Percentiles rank a stretch among this genome's conserved stretches.
These are phyloP conservation scores for Pyrenochaeta sp. DNA, from an alignment of 2,329 filamentous ascomycete species.

Conservation along the genomic window DNA sequence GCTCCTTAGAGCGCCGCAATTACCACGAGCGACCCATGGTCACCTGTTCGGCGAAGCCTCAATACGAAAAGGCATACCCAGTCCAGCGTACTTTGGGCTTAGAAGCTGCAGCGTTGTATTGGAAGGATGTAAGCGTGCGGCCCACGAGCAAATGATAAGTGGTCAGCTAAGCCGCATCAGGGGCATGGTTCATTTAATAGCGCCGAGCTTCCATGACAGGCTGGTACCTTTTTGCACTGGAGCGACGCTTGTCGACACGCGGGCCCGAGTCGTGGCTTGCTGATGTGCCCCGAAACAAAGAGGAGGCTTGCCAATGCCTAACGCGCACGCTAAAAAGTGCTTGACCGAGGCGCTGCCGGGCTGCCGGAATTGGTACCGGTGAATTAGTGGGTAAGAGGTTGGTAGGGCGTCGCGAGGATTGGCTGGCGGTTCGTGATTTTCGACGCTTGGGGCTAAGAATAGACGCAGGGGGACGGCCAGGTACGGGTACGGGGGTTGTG, in stretches of 20 bases:
- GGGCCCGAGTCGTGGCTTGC: background rate
- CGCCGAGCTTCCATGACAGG: slow-evolving; percentile 12
- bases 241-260: background rate
- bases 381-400: background rate
- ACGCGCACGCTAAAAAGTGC: background rate
- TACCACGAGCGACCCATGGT: slow-evolving; percentile 15
- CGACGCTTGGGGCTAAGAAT: background rate
- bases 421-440: background rate
- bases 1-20: background rate
- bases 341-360: background rate
- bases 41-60: slow-evolving; percentile 11
- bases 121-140: slow-evolving; percentile 15
- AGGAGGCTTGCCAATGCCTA: background rate
- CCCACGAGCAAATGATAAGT: slow-evolving; percentile 15
- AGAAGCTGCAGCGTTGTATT: slow-evolving; percentile 28
- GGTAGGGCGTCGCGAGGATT: background rate
- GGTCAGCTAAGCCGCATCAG: slow-evolving; percentile 12
- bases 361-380: background rate
- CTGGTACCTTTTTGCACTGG: background rate
- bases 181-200: slow-evolving; percentile 8
- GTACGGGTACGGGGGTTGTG: background rate
- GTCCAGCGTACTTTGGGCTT: slow-evolving; percentile 14
- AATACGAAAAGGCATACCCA: slow-evolving; percentile 25
- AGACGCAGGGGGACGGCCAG: background rate
- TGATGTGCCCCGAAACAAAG: background rate